Evolutionary conservation across 306 rosid genomes (phyloP), one percentile per base, ranked within the genome.

Genomic region (Quercus bicolor): DNA sequence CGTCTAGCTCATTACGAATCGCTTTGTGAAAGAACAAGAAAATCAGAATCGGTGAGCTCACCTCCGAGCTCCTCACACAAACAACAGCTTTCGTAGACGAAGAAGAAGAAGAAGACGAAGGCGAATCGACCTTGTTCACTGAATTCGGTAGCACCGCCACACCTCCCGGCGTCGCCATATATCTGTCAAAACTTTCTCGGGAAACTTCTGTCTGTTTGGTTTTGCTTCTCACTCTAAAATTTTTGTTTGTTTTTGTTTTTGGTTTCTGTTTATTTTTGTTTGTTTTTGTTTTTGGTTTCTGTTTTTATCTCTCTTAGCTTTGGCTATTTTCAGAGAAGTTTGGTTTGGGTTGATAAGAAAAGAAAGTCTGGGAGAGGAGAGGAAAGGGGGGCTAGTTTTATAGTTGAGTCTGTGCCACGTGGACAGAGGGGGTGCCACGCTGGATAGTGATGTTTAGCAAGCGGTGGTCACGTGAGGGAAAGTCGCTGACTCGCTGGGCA

Each of bases 161-260:
- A 75, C 97, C 98, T 81, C 91, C 97, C 68, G 98, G 97, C 85
- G 89, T 88, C 51, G 93, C 92, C 98, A 96, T 96, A 77, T 24
- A 20, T 56, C 72, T 70, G 54, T 76, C 23, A 6, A 26, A 76
- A 82, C 19, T 75, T 57, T 77, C 31, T 33, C 21, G 57, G 64
- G 78, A 45, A 78, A 74, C 3, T 23, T 51, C 20, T 53, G 40
- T 55, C 60, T 34, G 2, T 37, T 37, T 7, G 10, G 45, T 37
- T 37, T 37, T 37, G 10, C 7, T 37, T 45, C 82, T 86, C 79
- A 82, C 76, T 74, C 84, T 84, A 78, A 77, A 81, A 75, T 23
- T 37, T 26, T 70, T 52, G 53, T 74, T 56, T 75, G 28, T 43
- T 14, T 70, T 21, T 51, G 37, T 68, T 54, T 72, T 29, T 68